Conservation (phyloP, 306 rosid genomes). For the peach (Prunus persica) region DNA sequence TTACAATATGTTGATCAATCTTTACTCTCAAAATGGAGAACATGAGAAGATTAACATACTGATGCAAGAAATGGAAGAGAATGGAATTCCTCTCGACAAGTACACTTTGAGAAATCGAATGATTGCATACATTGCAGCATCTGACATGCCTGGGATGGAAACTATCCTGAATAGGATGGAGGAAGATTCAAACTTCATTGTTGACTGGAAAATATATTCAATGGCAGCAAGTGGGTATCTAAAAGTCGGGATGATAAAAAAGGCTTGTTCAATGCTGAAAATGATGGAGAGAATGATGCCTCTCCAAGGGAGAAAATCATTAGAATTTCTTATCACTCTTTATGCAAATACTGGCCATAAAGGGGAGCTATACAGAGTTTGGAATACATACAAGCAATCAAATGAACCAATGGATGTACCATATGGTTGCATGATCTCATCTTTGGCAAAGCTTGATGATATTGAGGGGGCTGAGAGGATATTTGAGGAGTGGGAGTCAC, state of each 20-base stretch:
- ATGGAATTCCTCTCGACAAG: slow-evolving; percentile 30
- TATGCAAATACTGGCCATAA: slow-evolving; percentile 24
- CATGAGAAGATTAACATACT: slow-evolving; percentile 29
- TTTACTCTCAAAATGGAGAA: slow-evolving; percentile 33
- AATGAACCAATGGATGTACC: slow-evolving; percentile 2
- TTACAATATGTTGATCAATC: slow-evolving; percentile 37
- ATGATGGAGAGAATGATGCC: slow-evolving; percentile 29
- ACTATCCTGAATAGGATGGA: slow-evolving; percentile 24
- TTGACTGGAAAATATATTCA: slow-evolving; percentile 35
- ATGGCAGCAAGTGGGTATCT: slow-evolving; percentile 39
- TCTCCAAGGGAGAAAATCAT: neutral
- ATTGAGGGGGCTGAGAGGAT: slow-evolving; percentile 36
- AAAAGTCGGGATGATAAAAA: slow-evolving; percentile 23
- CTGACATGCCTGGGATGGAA: slow-evolving; percentile 30
- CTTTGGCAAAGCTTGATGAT: slow-evolving; percentile 34
- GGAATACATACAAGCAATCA: slow-evolving; percentile 30
- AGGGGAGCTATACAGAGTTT: slow-evolving; percentile 35
- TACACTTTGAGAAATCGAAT: slow-evolving; percentile 34
- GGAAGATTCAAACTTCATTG: neutral
- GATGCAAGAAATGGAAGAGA: slow-evolving; percentile 34
- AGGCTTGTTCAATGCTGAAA: slow-evolving; percentile 29
- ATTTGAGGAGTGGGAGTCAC: slow-evolving; percentile 39
- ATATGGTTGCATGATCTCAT: slow-evolving; percentile 36
- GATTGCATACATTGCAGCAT: slow-evolving; percentile 29
- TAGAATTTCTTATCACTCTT: slow-evolving; percentile 33